These are phyloP conservation scores for Leccinum variicolor DNA, from an alignment of 768 basidiomycete genomes.

Conservation along the genomic window DNA sequence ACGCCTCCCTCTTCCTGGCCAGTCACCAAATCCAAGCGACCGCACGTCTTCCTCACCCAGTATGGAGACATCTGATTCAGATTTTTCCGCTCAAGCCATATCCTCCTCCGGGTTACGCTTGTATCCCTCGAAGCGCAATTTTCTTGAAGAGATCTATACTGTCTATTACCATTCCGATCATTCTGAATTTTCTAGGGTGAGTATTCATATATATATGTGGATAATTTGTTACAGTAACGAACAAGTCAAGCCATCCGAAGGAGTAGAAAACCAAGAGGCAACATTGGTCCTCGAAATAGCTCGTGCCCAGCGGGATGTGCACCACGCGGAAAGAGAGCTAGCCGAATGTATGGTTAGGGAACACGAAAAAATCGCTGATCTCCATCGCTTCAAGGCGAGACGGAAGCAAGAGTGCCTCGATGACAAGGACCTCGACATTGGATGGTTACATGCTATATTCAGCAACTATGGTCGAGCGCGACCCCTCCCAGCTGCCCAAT, in stretches of 20 bases:
- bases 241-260: neutral
- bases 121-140: neutral
- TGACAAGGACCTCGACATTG: neutral
- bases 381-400: neutral
- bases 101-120: neutral
- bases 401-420: neutral
- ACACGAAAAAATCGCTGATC: neutral
- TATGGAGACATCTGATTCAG: too few species aligned
- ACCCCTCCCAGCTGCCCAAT: neutral
- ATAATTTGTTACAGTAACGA: neutral
- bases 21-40: neutral
- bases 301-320: neutral
- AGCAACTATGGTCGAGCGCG: neutral
- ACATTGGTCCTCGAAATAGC: neutral
- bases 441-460: neutral
- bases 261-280: neutral
- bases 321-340: neutral
- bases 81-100: neutral
- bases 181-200: neutral
- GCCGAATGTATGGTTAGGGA: neutral
- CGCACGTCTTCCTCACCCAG: too few species aligned
- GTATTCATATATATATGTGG: neutral
- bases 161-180: neutral
- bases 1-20: neutral
- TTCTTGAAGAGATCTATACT: neutral